These are phyloP conservation scores for Stentor roeselii DNA, from an alignment of 73 alveolate species.

Conservation along the genomic window DNA sequence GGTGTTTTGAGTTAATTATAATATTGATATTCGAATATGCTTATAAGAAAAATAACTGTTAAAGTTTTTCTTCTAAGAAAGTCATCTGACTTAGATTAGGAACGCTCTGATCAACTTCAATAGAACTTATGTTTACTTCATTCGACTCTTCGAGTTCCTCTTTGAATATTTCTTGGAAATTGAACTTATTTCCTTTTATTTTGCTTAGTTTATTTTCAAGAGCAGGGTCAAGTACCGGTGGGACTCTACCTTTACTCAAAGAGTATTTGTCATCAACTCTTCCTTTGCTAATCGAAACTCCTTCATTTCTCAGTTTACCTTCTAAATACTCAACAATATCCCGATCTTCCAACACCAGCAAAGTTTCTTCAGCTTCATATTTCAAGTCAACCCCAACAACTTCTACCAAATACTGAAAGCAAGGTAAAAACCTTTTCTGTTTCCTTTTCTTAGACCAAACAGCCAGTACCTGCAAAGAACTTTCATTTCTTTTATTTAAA, in stretches of 20 bases:
- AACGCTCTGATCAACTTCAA: background rate
- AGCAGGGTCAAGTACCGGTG: background rate
- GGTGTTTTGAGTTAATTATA: too few relatives aligned
- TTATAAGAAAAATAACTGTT: background rate
- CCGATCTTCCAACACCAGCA: conserved; percentile 9
- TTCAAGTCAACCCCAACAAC: background rate
- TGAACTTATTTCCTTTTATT: background rate
- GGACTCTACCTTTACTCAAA: conserved; percentile 17
- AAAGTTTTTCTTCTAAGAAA: background rate
- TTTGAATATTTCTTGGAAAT: background rate
- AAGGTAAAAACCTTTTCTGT: background rate
- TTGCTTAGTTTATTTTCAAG: conserved; percentile 3
- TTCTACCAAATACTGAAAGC: background rate
- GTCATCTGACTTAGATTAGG: background rate
- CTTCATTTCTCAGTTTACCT: background rate
- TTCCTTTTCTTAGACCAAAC: conserved; percentile 13
- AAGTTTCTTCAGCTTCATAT: conserved; percentile 21
- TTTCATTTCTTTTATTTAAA: conserved; percentile 20
- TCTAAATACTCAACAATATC: background rate
- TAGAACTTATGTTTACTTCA: background rate
- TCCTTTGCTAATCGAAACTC: conserved; percentile 8
- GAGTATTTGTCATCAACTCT: conserved; percentile 15
- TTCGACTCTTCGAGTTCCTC: conserved; percentile 23
- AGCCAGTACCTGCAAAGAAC: conserved; percentile 2
- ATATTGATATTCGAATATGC: background rate